Percentiles rank a stretch among this genome's conserved stretches.
Conservation (phyloP, 306 rosid genomes). For the Inga leiocalycina region DNA sequence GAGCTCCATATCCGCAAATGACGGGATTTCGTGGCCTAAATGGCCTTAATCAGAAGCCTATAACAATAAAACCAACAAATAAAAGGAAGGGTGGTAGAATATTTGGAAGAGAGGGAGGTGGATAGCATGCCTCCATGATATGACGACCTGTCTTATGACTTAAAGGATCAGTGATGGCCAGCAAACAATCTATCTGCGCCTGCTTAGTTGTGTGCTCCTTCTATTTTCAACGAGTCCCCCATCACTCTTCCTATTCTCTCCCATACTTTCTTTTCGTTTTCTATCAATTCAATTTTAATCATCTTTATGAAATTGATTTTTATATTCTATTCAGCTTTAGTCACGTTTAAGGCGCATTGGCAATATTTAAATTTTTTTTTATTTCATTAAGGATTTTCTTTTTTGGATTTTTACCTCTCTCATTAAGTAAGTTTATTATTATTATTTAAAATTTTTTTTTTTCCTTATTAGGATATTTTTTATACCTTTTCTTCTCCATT, state of each 20-base stretch:
- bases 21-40: background rate
- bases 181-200: background rate
- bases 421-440: no score
- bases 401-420: no score
- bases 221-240: constrained; percentile 16
- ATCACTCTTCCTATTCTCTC: background rate
- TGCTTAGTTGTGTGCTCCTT: background rate
- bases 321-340: background rate
- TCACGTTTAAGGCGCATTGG: no score
- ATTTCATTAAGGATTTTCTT: no score
- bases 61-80: background rate
- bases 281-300: no score
- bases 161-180: background rate
- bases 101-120: background rate
- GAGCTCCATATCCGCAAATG: constrained; percentile 1
- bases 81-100: background rate
- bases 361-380: no score
- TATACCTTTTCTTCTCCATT: no score
- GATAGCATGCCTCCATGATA: background rate
- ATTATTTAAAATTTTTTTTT: no score
- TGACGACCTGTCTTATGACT: background rate
- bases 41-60: background rate
- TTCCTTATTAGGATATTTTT: no score
- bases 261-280: no score
- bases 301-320: no score